A percentile compares a stretch with the other conserved stretches of the same genome.
These are phyloP conservation scores for Coprinopsis strossmayeri DNA, from an alignment of 768 basidiomycete genomes.

Conservation along the genomic window DNA sequence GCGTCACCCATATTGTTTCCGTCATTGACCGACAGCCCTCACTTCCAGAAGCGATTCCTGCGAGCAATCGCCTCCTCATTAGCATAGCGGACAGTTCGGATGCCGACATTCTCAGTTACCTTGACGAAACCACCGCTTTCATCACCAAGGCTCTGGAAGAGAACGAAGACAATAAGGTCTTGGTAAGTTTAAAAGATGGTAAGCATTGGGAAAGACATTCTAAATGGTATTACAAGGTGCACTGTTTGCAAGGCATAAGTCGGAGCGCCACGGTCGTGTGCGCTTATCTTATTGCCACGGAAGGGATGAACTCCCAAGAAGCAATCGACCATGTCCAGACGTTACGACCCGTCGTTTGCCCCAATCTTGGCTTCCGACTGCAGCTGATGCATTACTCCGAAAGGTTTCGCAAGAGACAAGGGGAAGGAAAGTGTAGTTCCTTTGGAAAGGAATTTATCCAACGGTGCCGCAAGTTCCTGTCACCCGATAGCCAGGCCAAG, in stretches of 20 bases:
- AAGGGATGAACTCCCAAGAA: constrained; percentile 43
- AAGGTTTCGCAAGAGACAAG: constrained; percentile 3
- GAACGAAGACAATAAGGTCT: constrained; percentile 29
- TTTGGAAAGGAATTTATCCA: background rate
- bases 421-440: background rate
- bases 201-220: background rate
- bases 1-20: constrained; percentile 71
- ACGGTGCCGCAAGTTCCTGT: background rate
- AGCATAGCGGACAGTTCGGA: constrained; percentile 23
- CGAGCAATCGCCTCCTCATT: constrained; percentile 44
- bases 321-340: constrained; percentile 49
- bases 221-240: constrained; percentile 41
- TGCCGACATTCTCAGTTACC: constrained; percentile 26
- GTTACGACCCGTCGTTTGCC: constrained; percentile 53
- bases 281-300: constrained; percentile 58
- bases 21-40: constrained; percentile 46
- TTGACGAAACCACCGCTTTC: constrained; percentile 30
- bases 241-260: constrained; percentile 72
- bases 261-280: constrained; percentile 71
- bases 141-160: constrained; percentile 27
- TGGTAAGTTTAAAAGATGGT: constrained; percentile 20
- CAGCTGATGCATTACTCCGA: constrained; percentile 44
- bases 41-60: constrained; percentile 37
- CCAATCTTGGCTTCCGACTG: constrained; percentile 60
- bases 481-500: no score